phyloP scores from a whole-genome alignment of 2,329 filamentous ascomycete species.

The Parasarocladium wereldwijsianum region DNA sequence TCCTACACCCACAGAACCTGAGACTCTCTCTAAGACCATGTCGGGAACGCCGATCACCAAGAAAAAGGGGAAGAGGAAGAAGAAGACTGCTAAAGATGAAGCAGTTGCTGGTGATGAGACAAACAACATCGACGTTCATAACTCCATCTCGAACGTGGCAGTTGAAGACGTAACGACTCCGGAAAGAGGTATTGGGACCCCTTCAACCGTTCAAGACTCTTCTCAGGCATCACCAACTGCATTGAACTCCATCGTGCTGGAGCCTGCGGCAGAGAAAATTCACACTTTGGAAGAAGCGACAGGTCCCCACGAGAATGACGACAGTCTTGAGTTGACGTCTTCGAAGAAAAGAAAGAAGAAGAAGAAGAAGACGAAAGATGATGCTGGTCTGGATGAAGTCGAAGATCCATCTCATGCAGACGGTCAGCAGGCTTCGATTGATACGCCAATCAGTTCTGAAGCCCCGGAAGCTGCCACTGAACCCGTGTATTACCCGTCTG shows the following conservation, averaged over 20 bases:
- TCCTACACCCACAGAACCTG: background rate
- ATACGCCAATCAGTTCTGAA: background rate
- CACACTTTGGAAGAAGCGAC: slow-evolving; percentile 2
- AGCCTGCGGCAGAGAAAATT: too few relatives aligned
- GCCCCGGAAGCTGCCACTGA: background rate
- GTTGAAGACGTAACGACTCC: too few relatives aligned
- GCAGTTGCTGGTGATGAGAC: background rate
- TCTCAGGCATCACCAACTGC: background rate
- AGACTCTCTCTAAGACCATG: background rate
- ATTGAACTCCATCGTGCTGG: background rate
- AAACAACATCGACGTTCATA: too few relatives aligned
- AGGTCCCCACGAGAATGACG: background rate
- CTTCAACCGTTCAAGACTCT: too few relatives aligned
- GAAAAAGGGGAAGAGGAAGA: slow-evolving; percentile 8
- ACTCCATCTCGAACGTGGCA: too few relatives aligned
- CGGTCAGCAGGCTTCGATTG: background rate
- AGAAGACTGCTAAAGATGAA: slow-evolving; percentile 2
- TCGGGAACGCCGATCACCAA: background rate
- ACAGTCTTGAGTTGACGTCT: too few relatives aligned
- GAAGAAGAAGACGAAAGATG: slow-evolving; percentile 6
- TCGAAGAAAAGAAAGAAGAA: slow-evolving; percentile 10
- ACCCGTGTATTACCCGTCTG: slow-evolving; percentile 1
- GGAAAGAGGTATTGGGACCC: too few relatives aligned
- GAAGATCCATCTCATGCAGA: slow-evolving; percentile 2
- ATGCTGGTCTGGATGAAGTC: slow-evolving; percentile 3